phyloP scores from a whole-genome alignment of 192 early-diverging fungal genomes.

The Podila clonocystis region DNA sequence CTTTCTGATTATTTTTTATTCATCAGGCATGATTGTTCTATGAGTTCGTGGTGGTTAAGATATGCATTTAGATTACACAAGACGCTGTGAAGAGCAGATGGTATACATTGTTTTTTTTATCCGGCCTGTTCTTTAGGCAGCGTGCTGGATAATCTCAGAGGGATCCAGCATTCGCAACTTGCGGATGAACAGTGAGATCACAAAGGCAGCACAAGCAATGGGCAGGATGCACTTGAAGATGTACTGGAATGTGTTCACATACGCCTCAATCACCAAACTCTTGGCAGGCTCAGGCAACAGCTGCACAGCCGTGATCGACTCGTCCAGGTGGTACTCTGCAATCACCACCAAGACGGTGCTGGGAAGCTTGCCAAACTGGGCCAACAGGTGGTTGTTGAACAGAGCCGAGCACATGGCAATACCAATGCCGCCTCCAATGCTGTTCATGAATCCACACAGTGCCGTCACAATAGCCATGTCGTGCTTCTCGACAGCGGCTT shows the following conservation, averaged over 20 bases:
- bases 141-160: constrained; percentile 34
- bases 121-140: constrained; percentile 5
- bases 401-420: constrained; percentile 74
- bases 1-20: background rate
- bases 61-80: no score
- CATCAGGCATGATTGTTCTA: no score
- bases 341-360: constrained; percentile 3
- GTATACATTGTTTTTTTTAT: no score
- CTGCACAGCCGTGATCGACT: constrained; percentile 40
- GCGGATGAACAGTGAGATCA: constrained; percentile 59
- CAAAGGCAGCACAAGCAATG: constrained; percentile 57
- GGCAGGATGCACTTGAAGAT: constrained; percentile 66
- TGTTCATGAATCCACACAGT: constrained; percentile 69
- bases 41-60: no score
- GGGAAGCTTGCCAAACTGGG: constrained; percentile 23
- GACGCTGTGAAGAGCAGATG: no score
- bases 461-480: constrained; percentile 82
- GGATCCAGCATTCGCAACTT: constrained; percentile 44
- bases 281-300: constrained; percentile 41
- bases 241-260: constrained; percentile 62
- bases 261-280: constrained; percentile 55
- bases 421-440: constrained; percentile 64
- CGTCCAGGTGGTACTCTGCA: constrained; percentile 11
- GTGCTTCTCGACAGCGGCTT: constrained; percentile 68
- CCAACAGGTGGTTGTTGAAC: constrained; percentile 63